These are phyloP conservation scores for Lecanoromycetidae sp. DNA, from an alignment of 2,329 filamentous ascomycete genomes.

Conservation along the genomic window DNA sequence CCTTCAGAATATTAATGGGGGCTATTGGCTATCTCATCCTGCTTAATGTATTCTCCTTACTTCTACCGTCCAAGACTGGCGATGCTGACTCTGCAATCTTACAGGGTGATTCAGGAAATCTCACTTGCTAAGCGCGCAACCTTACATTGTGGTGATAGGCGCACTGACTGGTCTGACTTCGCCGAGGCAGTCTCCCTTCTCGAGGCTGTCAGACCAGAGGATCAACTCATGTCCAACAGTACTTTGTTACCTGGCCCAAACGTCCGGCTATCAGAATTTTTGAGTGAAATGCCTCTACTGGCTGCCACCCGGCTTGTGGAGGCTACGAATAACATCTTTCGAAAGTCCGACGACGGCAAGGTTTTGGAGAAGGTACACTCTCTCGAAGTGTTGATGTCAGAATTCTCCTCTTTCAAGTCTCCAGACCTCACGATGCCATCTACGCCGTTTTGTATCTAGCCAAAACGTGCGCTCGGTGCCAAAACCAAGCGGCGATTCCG, in stretches of 20 bases:
- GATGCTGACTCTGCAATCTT: too few species aligned
- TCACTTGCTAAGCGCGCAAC: conserved; percentile 25
- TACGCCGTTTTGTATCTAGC: conserved; percentile 8
- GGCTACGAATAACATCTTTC: conserved; percentile 8
- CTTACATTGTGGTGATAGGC: conserved; percentile 29
- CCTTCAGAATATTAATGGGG: too few species aligned
- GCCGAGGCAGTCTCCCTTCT: conserved; percentile 31
- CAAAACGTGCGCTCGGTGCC: neutral
- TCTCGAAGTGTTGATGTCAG: conserved; percentile 6
- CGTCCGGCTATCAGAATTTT: conserved; percentile 9
- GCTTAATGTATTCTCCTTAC: too few species aligned
- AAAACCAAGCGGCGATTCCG: neutral
- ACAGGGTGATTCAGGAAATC: conserved; percentile 37
- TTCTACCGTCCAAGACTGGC: too few species aligned
- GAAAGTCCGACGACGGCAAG: conserved; percentile 1
- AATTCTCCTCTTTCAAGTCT: conserved; percentile 5
- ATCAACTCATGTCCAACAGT: conserved; percentile 28
- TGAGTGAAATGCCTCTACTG: conserved; percentile 13
- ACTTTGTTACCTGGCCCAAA: conserved; percentile 23
- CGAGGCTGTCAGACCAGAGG: conserved; percentile 29
- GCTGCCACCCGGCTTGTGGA: conserved; percentile 4
- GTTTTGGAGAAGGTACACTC: neutral
- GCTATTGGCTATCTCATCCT: too few species aligned
- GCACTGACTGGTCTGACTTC: conserved; percentile 29
- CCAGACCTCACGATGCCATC: conserved; percentile 7